Evolutionary conservation across 208 protist species (phyloP).

Genomic region (Tetramitus jugosus): DNA sequence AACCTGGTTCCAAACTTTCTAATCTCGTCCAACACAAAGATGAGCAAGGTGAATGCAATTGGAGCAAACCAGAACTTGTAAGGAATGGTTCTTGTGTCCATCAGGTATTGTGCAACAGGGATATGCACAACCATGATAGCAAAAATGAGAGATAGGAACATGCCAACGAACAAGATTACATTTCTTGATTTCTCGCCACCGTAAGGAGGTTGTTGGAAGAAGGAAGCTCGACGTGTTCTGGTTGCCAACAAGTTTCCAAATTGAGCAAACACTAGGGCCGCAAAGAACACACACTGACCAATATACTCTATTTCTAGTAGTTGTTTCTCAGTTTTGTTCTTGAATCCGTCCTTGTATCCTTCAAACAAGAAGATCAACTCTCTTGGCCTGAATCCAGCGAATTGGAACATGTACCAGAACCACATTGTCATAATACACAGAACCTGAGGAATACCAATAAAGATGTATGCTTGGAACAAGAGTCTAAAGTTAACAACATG

Average conservation of each 20-base stretch:
- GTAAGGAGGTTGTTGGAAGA: neutral
- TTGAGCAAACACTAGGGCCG: neutral
- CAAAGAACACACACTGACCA: neutral
- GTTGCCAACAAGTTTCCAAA: neutral
- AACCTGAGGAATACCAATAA: neutral
- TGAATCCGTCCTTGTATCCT: neutral
- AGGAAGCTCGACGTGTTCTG: neutral
- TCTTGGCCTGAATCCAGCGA: neutral
- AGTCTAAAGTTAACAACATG: neutral
- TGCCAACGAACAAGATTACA: neutral
- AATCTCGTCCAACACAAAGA: neutral
- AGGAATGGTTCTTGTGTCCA: neutral
- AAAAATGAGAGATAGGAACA: neutral
- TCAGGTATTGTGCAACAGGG: neutral
- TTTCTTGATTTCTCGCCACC: neutral
- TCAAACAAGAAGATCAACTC: neutral
- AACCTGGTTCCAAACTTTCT: too few species aligned
- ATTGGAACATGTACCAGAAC: neutral
- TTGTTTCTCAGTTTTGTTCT: neutral
- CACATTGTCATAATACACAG: neutral
- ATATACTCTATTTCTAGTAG: neutral
- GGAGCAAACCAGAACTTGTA: neutral
- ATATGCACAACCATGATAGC: neutral
- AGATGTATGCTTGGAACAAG: neutral
- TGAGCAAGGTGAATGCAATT: neutral